phyloP scores from a whole-genome alignment of 164 flowering plant genomes.

The Vitis cinerea region DNA sequence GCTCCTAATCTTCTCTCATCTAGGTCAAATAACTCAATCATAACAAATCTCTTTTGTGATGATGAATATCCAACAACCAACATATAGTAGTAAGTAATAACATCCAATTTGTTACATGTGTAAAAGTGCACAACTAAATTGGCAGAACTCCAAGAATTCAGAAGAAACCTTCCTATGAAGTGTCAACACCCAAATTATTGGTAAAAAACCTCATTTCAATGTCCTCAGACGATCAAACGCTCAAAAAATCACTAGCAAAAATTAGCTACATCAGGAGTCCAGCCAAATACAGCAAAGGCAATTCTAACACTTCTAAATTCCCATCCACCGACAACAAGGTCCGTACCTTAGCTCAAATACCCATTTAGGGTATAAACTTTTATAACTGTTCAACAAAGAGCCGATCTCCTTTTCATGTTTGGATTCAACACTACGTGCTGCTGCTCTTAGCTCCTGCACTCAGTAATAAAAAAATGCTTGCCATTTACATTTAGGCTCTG shows the following conservation, averaged over 20 bases:
- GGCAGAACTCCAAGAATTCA: too few species aligned
- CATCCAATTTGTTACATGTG: too few species aligned
- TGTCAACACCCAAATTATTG: background rate
- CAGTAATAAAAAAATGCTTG: too few species aligned
- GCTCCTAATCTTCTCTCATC: too few species aligned
- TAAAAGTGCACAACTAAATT: too few species aligned
- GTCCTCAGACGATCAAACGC: background rate
- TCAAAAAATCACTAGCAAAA: background rate
- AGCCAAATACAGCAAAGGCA: background rate
- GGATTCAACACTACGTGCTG: constrained; percentile 43
- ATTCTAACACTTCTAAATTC: background rate
- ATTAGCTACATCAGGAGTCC: background rate
- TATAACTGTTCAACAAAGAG: constrained; percentile 52
- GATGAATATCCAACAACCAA: background rate
- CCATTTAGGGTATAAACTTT: constrained; percentile 63
- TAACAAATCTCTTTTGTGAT: background rate
- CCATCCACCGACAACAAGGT: too few species aligned
- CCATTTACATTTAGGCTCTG: too few species aligned
- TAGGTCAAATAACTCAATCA: too few species aligned
- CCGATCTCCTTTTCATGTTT: constrained; percentile 79
- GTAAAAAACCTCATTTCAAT: background rate
- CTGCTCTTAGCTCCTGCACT: constrained; percentile 68
- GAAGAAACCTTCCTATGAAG: background rate
- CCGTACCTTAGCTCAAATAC: constrained; percentile 63
- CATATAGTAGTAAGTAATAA: too few species aligned